phyloP scores from a whole-genome alignment of 2,329 filamentous ascomycete genomes.

The Cucurbitaria berberidis region DNA sequence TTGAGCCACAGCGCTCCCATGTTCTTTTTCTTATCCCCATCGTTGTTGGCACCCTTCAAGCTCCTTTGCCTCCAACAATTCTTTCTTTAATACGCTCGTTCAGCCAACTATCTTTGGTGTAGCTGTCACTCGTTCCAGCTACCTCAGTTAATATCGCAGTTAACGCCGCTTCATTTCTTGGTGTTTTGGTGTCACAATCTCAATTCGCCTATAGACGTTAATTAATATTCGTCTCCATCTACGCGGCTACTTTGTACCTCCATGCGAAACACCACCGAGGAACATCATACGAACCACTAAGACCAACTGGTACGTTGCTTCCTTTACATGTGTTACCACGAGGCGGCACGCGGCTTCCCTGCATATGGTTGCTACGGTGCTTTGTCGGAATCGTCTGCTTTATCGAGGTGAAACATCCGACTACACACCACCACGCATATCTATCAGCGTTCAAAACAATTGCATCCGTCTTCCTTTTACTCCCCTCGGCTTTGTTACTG shows the following conservation, averaged over 20 bases:
- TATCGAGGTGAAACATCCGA: neutral
- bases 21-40: constrained; percentile 19
- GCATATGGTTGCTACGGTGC: constrained; percentile 5
- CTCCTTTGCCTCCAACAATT: constrained; percentile 34
- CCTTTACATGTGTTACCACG: constrained; percentile 1
- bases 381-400: constrained; percentile 3
- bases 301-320: constrained; percentile 15
- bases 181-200: neutral
- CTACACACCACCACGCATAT: constrained; percentile 2
- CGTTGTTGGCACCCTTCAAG: constrained; percentile 33
- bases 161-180: neutral
- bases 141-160: constrained; percentile 1
- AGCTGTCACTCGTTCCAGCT: constrained; percentile 39
- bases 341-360: constrained; percentile 3
- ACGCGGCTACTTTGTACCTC: neutral
- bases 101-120: constrained; percentile 8
- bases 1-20: constrained; percentile 26
- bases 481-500: constrained; percentile 3
- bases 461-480: neutral
- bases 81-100: constrained; percentile 24
- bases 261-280: neutral
- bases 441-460: constrained; percentile 8
- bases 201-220: constrained; percentile 3
- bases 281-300: neutral
- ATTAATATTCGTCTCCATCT: constrained; percentile 6